phyloP scores from a whole-genome alignment of 2,329 filamentous ascomycete genomes.

The Colletotrichum liaoningense region DNA sequence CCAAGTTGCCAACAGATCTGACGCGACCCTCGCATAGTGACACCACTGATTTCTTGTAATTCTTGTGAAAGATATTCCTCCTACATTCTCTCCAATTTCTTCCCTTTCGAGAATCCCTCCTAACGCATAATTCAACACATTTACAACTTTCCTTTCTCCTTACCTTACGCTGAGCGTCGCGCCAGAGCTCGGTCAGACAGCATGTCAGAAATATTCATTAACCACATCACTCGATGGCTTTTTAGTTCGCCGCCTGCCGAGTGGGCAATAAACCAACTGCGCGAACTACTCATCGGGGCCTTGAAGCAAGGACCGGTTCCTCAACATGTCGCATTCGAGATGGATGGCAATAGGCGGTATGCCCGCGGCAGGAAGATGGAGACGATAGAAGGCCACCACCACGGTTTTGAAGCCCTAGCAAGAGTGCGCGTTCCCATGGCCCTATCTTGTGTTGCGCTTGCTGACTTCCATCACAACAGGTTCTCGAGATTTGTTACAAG shows the following conservation, averaged over 20 bases:
- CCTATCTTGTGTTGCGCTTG: neutral
- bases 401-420: slow-evolving; percentile 95
- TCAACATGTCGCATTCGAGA: slow-evolving; percentile 97
- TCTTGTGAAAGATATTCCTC: neutral
- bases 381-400: slow-evolving; percentile 94
- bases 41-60: slow-evolving; percentile 17
- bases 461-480: slow-evolving; percentile 59
- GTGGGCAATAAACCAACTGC: slow-evolving; percentile 83
- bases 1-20: slow-evolving; percentile 32
- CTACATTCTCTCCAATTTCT: neutral
- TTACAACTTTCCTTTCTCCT: neutral
- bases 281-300: slow-evolving; percentile 88
- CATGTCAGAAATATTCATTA: slow-evolving; percentile 67
- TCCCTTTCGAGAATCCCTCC: neutral
- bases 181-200: slow-evolving; percentile 10
- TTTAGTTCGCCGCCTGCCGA: slow-evolving; percentile 90
- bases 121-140: neutral
- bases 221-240: slow-evolving; percentile 73
- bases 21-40: slow-evolving; percentile 23
- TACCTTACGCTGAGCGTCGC: neutral
- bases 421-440: slow-evolving; percentile 65
- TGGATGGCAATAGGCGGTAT: slow-evolving; percentile 97
- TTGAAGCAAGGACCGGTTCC: slow-evolving; percentile 92
- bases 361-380: slow-evolving; percentile 92
- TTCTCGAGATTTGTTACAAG: slow-evolving; percentile 98